phyloP scores from a whole-genome alignment of 2,329 filamentous ascomycete genomes.

The Sclerotinia glacialis region DNA sequence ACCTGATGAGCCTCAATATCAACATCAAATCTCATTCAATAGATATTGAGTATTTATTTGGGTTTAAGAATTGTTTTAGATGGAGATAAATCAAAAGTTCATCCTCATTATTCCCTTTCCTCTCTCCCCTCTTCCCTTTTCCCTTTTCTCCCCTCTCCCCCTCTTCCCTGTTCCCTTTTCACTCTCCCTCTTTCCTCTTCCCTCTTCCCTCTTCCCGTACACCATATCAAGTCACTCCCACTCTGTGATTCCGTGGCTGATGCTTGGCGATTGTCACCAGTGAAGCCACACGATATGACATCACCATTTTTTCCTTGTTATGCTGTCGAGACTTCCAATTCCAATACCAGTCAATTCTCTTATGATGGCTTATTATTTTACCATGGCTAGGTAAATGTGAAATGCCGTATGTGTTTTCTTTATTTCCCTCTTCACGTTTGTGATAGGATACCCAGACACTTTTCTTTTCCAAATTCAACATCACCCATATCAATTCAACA shows the following conservation, averaged over 20 bases:
- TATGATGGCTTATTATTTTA: background rate
- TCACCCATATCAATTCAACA: background rate
- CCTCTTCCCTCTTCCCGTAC: no score
- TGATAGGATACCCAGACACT: background rate
- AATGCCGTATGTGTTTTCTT: background rate
- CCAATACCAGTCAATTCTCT: background rate
- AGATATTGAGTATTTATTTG: background rate
- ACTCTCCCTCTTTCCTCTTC: no score
- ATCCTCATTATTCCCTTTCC: background rate
- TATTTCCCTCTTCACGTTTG: background rate
- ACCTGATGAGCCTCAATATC: background rate
- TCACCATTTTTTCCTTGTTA: conserved; percentile 14
- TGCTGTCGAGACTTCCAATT: background rate
- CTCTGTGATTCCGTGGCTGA: conserved; percentile 15
- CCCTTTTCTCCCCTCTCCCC: no score
- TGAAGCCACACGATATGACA: conserved; percentile 10
- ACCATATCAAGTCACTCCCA: background rate
- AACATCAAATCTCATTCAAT: background rate
- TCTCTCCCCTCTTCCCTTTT: no score
- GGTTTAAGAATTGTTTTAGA: no score
- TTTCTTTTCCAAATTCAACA: background rate
- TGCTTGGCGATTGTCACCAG: conserved; percentile 6
- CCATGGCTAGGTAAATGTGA: background rate
- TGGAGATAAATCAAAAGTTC: background rate
- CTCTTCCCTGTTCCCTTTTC: no score